phyloP scores from a whole-genome alignment of 306 rosid genomes.

The Abrus pulchellus region DNA sequence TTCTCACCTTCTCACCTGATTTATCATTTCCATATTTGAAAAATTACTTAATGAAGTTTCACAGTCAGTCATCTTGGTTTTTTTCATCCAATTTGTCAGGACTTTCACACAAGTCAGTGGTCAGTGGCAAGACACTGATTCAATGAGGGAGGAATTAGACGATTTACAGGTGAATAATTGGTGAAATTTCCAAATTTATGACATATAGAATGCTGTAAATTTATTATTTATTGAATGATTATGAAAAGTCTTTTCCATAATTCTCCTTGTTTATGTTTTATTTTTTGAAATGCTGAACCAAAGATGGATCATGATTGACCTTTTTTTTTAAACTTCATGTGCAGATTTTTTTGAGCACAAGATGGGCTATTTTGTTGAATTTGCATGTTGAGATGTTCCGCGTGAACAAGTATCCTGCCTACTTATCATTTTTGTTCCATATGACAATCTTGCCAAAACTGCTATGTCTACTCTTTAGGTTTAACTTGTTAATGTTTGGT shows the following conservation, averaged over 20 bases:
- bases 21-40: slow-evolving; percentile 32
- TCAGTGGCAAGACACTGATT: slow-evolving; percentile 98
- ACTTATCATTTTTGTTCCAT: slow-evolving; percentile 29
- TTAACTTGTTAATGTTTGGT: slow-evolving; percentile 15
- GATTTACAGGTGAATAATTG: slow-evolving; percentile 79
- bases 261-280: not conserved
- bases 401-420: slow-evolving; percentile 95
- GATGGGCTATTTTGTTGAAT: slow-evolving; percentile 98
- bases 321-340: slow-evolving; percentile 31
- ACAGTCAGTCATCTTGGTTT: slow-evolving; percentile 30
- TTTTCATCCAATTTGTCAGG: slow-evolving; percentile 58
- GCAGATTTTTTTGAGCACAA: slow-evolving; percentile 97
- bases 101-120: slow-evolving; percentile 98
- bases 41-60: slow-evolving; percentile 40
- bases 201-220: slow-evolving; percentile 34
- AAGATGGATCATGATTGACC: slow-evolving; percentile 31
- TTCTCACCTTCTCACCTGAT: slow-evolving; percentile 2
- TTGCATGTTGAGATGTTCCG: slow-evolving; percentile 99
- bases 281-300: slow-evolving; percentile 32
- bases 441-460: slow-evolving; percentile 34
- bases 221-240: slow-evolving; percentile 37
- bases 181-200: slow-evolving; percentile 36
- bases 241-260: not conserved
- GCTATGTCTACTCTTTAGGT: slow-evolving; percentile 11
- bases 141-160: slow-evolving; percentile 98